A percentile compares a stretch with the other conserved stretches of the same genome.
Evolutionary conservation across 2,329 filamentous ascomycete genomes (phyloP).

Genomic region (Ophiocordyceps sinensis): DNA sequence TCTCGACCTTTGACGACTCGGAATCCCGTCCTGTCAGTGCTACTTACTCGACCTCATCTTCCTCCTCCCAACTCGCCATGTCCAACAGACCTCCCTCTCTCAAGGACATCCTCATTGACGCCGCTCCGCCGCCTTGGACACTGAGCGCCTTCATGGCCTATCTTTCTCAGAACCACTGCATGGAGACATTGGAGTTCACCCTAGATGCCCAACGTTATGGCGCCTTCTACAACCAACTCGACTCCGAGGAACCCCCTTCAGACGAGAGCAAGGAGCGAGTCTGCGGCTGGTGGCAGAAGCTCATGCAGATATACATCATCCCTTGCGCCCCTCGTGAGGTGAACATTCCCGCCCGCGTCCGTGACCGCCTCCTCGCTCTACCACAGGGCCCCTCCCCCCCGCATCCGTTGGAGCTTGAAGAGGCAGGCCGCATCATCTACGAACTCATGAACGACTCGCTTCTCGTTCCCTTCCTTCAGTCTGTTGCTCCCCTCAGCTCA

Average conservation of each 20-base stretch:
- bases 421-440: slow-evolving; percentile 76
- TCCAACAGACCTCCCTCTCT: slow-evolving; percentile 47
- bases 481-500: slow-evolving; percentile 24
- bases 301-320: slow-evolving; percentile 81
- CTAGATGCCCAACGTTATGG: slow-evolving; percentile 83
- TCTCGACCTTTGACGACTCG: slow-evolving; percentile 19
- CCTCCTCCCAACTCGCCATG: slow-evolving; percentile 17
- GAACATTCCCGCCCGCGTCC: slow-evolving; percentile 75
- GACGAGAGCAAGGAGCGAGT: slow-evolving; percentile 47
- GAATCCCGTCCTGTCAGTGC: slow-evolving; percentile 35
- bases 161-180: slow-evolving; percentile 88
- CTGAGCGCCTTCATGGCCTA: slow-evolving; percentile 91
- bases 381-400: slow-evolving; percentile 46
- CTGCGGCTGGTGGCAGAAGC: slow-evolving; percentile 69
- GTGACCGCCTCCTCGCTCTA: slow-evolving; percentile 59
- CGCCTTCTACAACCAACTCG: slow-evolving; percentile 34
- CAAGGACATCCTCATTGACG: slow-evolving; percentile 76
- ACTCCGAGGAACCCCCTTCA: slow-evolving; percentile 21
- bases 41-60: slow-evolving; percentile 27
- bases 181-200: slow-evolving; percentile 93
- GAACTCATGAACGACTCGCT: slow-evolving; percentile 98
- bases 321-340: slow-evolving; percentile 77
- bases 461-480: slow-evolving; percentile 78
- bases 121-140: slow-evolving; percentile 77
- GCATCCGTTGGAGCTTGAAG: slow-evolving; percentile 60